Percentiles rank a stretch among this genome's conserved stretches.
phyloP scores from a whole-genome alignment of 805 yeast genomes.

The Spathaspora sp. region DNA sequence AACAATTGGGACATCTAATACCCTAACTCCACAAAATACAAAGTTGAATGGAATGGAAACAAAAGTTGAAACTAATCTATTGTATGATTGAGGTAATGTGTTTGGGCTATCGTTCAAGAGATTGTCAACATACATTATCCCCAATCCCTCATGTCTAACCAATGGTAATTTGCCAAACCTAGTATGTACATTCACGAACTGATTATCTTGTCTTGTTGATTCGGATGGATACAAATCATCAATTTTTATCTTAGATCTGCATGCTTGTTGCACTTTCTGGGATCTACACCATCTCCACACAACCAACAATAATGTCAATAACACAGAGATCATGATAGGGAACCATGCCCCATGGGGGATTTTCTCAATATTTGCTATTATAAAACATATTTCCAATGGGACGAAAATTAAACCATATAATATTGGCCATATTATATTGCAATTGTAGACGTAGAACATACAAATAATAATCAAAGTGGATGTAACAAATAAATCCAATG shows the following conservation, averaged over 20 bases:
- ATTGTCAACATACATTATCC: constrained; percentile 39
- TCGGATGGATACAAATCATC: constrained; percentile 29
- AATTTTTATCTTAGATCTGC: constrained; percentile 26
- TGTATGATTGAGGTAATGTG: constrained; percentile 43
- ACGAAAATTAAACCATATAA: constrained; percentile 37
- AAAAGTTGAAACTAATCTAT: constrained; percentile 33
- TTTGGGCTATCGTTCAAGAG: constrained; percentile 37
- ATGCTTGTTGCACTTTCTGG: constrained; percentile 37
- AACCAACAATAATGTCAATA: constrained; percentile 32
- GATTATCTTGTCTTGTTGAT: constrained; percentile 1
- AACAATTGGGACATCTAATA: constrained; percentile 41
- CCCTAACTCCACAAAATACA: constrained; percentile 40
- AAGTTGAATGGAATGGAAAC: constrained; percentile 42
- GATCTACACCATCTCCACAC: constrained; percentile 50
- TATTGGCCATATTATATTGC: constrained; percentile 30
- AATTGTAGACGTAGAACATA: constrained; percentile 41
- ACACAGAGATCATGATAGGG: constrained; percentile 44
- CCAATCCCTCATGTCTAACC: constrained; percentile 31
- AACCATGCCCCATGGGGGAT: constrained; percentile 63
- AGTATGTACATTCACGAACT: constrained; percentile 10
- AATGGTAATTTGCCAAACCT: constrained; percentile 20
- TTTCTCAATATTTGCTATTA: constrained; percentile 48
- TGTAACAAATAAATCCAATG: constrained; percentile 53
- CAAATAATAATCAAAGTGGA: constrained; percentile 43
- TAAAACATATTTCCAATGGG: constrained; percentile 44